Evolutionary conservation across 768 basidiomycete species (phyloP), one percentile per base, ranked within the genome.

Genomic region (Tephrocybe rancida): DNA sequence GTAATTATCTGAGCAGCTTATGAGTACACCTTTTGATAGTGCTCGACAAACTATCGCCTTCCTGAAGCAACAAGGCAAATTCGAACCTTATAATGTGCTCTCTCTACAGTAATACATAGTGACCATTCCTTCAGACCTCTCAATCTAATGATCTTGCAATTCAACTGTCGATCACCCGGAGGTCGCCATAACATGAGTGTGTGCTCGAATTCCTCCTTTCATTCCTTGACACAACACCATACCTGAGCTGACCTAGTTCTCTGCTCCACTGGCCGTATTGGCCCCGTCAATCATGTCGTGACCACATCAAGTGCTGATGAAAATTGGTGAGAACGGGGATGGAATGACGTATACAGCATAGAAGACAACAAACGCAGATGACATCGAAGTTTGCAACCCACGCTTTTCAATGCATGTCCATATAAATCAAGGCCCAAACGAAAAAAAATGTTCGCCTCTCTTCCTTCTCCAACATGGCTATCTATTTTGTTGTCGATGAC

Each of bases 401-500:
- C 39, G 19, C 39, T 7, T 37, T 37, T n/a, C n/a, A n/a, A n/a
- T n/a, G n/a, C n/a, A 37, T 41, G 18, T 3, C 39, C 18, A 48
- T 43, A 48, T 54, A 49, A 43, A 44, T 37, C 25, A 24, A n/a
- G 14, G 22, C 25, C 37, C 2, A 34, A 25, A 3, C 16, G 1
- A 19, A 3, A n/a, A 43, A 29, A 19, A 16, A 21, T 27, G 47
- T 48, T 37, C 7, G 24, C 21, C 34, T 48, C 26, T 14, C 29
- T 10, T 10, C 18, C 24, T 44, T 38, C 25, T n/a, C 43, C 50
- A 18, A 54, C 35, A 52, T 56, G 55, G 24, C 35, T 14, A 38
- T 62, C 51, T 66, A 67, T 16, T 54, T 73, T 52, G 63, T 76
- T 53, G 63, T 77, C 49, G 74, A 76, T 61, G 76, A 76, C 59